Conservation (phyloP, 345 rosid genomes). For the Excoecaria agallocha region DNA sequence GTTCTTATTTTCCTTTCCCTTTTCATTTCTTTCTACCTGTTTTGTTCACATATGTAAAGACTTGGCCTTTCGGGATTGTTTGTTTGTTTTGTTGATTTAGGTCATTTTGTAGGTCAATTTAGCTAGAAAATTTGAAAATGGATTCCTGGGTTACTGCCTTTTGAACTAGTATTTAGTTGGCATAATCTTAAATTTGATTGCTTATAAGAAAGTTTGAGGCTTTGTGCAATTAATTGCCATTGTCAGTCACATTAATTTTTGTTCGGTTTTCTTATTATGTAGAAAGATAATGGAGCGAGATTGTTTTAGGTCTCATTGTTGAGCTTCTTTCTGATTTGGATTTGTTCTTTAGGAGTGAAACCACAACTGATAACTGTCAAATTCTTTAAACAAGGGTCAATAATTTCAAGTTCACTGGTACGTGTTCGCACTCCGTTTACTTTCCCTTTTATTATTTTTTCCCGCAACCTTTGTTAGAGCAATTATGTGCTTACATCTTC, state of each 20-base stretch:
- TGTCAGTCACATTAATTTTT: neutral
- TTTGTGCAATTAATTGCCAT: neutral
- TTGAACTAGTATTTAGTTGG: no score
- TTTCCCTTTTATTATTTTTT: neutral
- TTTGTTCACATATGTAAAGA: neutral
- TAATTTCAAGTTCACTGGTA: constrained; percentile 68
- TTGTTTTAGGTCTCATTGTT: neutral
- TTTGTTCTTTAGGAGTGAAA: constrained; percentile 64
- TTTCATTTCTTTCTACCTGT: neutral
- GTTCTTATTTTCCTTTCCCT: constrained; percentile 25
- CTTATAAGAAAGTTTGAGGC: neutral
- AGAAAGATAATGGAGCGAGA: neutral
- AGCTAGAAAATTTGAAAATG: neutral
- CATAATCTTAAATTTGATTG: neutral
- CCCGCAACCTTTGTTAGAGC: neutral
- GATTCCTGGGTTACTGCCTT: neutral
- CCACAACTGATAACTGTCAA: constrained; percentile 74
- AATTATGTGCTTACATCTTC: neutral
- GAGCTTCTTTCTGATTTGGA: constrained; percentile 1
- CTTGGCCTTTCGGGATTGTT: neutral
- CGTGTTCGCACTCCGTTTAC: neutral
- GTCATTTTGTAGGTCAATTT: neutral
- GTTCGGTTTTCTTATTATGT: neutral
- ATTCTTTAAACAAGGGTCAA: constrained; percentile 89
- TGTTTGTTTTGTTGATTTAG: neutral